Evolutionary conservation across 306 rosid species (phyloP).

Genomic region (Trifolium fragiferum): DNA sequence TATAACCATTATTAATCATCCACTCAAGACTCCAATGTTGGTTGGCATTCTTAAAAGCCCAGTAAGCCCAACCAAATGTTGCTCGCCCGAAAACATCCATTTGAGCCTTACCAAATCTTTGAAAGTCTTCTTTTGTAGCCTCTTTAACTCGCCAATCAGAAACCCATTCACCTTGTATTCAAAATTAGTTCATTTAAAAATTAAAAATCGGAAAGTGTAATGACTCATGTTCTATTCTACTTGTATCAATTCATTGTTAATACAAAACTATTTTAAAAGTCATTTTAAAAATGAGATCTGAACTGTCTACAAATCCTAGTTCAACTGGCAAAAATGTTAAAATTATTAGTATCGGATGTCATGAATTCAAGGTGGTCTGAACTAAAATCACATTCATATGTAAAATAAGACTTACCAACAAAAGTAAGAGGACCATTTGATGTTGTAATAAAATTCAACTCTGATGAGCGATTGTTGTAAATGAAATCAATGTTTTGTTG

Average conservation of each 20-base stretch:
- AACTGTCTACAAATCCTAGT: too few relatives aligned
- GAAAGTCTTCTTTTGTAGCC: constrained; percentile 63
- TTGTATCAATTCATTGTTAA: too few relatives aligned
- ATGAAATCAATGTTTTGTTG: constrained; percentile 71
- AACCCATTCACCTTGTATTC: constrained; percentile 73
- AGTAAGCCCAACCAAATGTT: constrained; percentile 88
- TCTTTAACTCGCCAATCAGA: constrained; percentile 65
- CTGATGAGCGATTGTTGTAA: constrained; percentile 50
- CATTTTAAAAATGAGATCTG: too few relatives aligned
- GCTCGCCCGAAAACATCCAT: constrained; percentile 64
- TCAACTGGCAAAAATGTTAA: too few relatives aligned
- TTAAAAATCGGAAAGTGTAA: too few relatives aligned
- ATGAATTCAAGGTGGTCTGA: too few relatives aligned
- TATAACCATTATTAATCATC: constrained; percentile 76
- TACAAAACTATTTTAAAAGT: neutral
- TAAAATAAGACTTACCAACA: constrained; percentile 54
- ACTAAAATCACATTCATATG: neutral
- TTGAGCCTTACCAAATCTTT: constrained; percentile 66
- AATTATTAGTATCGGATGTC: too few relatives aligned
- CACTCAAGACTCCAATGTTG: constrained; percentile 75
- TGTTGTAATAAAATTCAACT: constrained; percentile 58
- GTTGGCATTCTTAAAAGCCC: constrained; percentile 72
- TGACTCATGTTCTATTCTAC: too few relatives aligned
- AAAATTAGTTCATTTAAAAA: neutral
- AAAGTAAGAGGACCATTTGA: constrained; percentile 79